These are phyloP conservation scores for Phaeoacremonium minimum DNA, from an alignment of 2,329 filamentous ascomycete species.

Conservation along the genomic window DNA sequence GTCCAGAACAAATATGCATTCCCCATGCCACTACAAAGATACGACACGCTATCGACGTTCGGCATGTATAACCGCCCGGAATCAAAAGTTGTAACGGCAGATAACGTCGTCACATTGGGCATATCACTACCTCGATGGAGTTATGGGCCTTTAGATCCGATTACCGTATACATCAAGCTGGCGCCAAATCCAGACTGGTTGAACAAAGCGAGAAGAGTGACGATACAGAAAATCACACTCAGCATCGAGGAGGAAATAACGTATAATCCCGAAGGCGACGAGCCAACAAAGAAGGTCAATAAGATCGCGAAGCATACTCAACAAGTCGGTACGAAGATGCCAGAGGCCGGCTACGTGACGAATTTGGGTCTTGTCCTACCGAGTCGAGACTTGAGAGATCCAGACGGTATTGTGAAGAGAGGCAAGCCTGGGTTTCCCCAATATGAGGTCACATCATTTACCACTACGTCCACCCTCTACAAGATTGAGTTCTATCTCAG, in stretches of 20 bases:
- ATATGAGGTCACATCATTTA: constrained; percentile 86
- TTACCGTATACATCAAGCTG: constrained; percentile 92
- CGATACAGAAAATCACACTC: constrained; percentile 90
- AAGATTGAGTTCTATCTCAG: constrained; percentile 97
- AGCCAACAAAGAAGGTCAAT: constrained; percentile 86
- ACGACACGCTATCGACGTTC: constrained; percentile 96
- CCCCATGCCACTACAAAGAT: constrained; percentile 84
- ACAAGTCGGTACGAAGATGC: constrained; percentile 75
- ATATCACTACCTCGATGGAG: constrained; percentile 95
- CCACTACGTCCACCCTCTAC: constrained; percentile 88
- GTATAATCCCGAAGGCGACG: constrained; percentile 97
- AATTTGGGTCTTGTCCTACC: constrained; percentile 91
- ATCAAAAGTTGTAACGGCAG: constrained; percentile 76
- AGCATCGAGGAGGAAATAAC: constrained; percentile 96
- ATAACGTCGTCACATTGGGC: constrained; percentile 86
- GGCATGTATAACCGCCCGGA: constrained; percentile 99
- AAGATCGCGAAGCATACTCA: constrained; percentile 81
- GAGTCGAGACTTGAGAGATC: constrained; percentile 79
- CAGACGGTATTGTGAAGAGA: constrained; percentile 80
- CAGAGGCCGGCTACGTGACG: constrained; percentile 87
- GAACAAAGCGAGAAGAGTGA: constrained; percentile 84
- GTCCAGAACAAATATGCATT: constrained; percentile 89
- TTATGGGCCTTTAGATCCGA: constrained; percentile 90
- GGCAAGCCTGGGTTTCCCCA: constrained; percentile 84
- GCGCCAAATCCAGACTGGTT: constrained; percentile 90